phyloP scores from a whole-genome alignment of 345 rosid genomes.

The Moringa oleifera region DNA sequence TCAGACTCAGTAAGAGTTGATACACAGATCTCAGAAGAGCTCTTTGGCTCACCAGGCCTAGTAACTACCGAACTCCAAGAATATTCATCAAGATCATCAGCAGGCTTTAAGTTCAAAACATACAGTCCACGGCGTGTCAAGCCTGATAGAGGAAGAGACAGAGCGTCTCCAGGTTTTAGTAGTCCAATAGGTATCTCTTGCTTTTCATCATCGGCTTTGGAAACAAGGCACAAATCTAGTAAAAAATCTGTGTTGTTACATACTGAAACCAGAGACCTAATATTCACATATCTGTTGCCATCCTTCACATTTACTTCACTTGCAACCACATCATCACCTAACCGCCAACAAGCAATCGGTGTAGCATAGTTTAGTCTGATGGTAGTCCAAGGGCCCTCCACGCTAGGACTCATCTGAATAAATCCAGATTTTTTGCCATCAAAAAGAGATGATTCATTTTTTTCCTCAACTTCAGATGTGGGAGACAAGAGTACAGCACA shows the following conservation, averaged over 20 bases:
- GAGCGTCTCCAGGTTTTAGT: constrained; percentile 61
- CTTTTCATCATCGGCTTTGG: constrained; percentile 32
- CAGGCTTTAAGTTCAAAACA: constrained; percentile 65
- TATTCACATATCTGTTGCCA: constrained; percentile 74
- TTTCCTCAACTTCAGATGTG: constrained; percentile 41
- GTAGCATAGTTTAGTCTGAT: constrained; percentile 92
- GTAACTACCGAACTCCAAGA: constrained; percentile 84
- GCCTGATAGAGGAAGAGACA: constrained; percentile 71
- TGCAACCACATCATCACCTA: constrained; percentile 88
- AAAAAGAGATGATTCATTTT: constrained; percentile 20
- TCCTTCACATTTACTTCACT: constrained; percentile 87
- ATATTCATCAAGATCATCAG: constrained; percentile 43
- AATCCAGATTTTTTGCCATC: constrained; percentile 59
- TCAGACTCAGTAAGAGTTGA: constrained; percentile 66
- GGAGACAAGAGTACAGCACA: constrained; percentile 63
- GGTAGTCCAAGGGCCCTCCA: constrained; percentile 95
- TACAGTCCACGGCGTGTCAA: constrained; percentile 53
- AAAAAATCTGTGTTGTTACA: constrained; percentile 57
- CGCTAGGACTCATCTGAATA: constrained; percentile 88
- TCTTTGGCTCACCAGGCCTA: constrained; percentile 29
- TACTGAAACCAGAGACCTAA: constrained; percentile 84
- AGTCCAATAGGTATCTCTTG: constrained; percentile 56
- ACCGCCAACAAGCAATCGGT: constrained; percentile 96
- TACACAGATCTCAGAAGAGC: constrained; percentile 51
- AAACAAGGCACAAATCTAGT: constrained; percentile 63